These are phyloP conservation scores for Aspergillus pseudoviridinutans DNA, from an alignment of 2,329 filamentous ascomycete genomes.

Conservation along the genomic window DNA sequence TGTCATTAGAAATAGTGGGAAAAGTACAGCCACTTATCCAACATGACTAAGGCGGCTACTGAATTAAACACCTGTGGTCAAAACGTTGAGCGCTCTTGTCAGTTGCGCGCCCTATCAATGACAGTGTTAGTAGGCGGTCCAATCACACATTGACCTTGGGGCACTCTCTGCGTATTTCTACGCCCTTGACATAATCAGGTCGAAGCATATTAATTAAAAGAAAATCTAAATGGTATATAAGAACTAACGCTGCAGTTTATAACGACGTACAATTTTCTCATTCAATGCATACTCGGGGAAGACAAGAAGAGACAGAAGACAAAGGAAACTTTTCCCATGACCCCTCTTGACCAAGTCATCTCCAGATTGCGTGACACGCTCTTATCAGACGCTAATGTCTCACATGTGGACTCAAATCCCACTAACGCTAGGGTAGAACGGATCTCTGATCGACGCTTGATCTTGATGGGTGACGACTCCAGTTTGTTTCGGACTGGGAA, in stretches of 20 bases:
- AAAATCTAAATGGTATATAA: background rate
- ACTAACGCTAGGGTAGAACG: slow-evolving; percentile 1
- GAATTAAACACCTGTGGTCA: background rate
- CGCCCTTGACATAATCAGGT: background rate
- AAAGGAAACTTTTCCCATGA: background rate
- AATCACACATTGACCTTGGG: background rate
- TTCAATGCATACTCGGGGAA: background rate
- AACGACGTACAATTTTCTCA: background rate
- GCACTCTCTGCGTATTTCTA: background rate
- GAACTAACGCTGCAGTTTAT: background rate
- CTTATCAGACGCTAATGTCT: background rate
- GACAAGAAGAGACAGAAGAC: background rate
- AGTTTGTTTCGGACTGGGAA: slow-evolving; percentile 16
- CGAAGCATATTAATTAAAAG: background rate
- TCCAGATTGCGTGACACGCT: background rate
- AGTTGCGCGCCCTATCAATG: background rate
- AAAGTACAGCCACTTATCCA: background rate
- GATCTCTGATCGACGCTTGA: background rate
- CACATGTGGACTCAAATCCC: background rate
- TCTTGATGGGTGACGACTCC: slow-evolving; percentile 6
- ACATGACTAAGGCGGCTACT: background rate
- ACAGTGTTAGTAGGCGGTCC: background rate
- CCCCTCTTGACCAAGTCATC: background rate
- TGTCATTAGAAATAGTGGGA: background rate
- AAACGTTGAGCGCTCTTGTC: background rate